A percentile compares a stretch with the other conserved stretches of the same genome.
These are phyloP conservation scores for Nephelium lappaceum DNA, from an alignment of 345 rosid species.

Conservation along the genomic window DNA sequence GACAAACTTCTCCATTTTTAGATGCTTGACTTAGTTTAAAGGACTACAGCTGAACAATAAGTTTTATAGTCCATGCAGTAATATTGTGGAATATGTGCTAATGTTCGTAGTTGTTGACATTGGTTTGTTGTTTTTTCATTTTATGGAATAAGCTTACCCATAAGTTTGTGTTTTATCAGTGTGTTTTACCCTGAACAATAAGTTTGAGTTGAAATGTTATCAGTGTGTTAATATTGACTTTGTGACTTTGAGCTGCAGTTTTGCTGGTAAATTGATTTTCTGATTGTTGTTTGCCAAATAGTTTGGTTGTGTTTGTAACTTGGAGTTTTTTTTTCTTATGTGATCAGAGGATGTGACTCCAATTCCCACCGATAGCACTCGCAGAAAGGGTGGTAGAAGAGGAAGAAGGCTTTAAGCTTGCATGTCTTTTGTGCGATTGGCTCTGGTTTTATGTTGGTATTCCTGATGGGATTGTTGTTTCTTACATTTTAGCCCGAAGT, in stretches of 20 bases:
- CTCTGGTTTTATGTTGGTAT: background rate
- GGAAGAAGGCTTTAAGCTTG: conserved; percentile 56
- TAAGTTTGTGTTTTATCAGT: too few species aligned
- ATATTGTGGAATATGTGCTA: too few species aligned
- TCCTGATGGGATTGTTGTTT: conserved; percentile 11
- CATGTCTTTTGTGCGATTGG: background rate
- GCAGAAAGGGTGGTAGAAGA: conserved; percentile 68
- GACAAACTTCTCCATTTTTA: too few species aligned
- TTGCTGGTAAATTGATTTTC: background rate
- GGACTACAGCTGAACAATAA: too few species aligned
- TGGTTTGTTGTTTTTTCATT: too few species aligned
- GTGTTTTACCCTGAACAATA: too few species aligned
- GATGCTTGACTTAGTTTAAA: too few species aligned
- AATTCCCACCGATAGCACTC: conserved; percentile 61
- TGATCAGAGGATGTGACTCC: conserved; percentile 66
- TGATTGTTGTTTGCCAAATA: background rate
- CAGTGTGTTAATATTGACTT: too few species aligned
- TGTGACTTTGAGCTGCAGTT: background rate
- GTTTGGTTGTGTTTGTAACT: background rate
- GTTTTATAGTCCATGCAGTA: too few species aligned
- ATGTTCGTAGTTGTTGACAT: too few species aligned
- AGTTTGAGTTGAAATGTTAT: background rate
- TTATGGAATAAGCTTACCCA: too few species aligned
- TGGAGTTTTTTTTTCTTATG: background rate
- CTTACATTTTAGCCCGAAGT: background rate